A percentile compares a stretch with the other conserved stretches of the same genome.
Conservation (phyloP, 805 yeast genomes). For the Yarrowia porcina region DNA sequence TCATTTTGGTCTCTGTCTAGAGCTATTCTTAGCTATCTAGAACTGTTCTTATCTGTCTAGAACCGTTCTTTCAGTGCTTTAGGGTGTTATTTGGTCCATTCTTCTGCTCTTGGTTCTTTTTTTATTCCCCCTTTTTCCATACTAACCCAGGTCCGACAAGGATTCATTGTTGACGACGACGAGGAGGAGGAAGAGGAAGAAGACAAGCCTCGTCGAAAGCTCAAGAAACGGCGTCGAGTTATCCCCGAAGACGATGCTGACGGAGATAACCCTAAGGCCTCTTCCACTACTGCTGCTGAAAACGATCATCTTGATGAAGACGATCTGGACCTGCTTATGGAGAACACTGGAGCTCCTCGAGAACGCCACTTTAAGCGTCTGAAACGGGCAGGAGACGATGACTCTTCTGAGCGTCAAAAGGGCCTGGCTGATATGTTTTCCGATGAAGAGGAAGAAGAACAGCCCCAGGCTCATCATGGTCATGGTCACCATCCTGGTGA, state of each 20-base stretch:
- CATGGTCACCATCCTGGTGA: constrained; percentile 24
- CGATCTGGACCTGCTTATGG: constrained; percentile 87
- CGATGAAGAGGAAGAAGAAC: constrained; percentile 49
- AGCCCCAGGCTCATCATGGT: too few relatives aligned
- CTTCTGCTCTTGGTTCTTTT: too few relatives aligned
- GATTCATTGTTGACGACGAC: constrained; percentile 91
- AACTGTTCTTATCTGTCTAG: too few relatives aligned
- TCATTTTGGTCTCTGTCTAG: too few relatives aligned
- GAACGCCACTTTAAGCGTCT: constrained; percentile 68
- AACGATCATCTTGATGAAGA: constrained; percentile 69
- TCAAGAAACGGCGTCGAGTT: constrained; percentile 31
- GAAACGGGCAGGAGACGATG: constrained; percentile 62
- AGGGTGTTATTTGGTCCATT: too few relatives aligned
- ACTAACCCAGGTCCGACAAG: constrained; percentile 60
- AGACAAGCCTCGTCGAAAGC: constrained; percentile 33
- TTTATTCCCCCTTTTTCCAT: neutral
- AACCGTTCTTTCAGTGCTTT: too few relatives aligned
- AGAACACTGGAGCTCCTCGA: constrained; percentile 63
- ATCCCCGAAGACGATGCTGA: constrained; percentile 18
- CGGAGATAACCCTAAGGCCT: too few relatives aligned
- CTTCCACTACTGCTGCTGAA: constrained; percentile 6
- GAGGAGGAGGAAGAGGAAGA: constrained; percentile 61
- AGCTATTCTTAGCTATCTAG: too few relatives aligned
- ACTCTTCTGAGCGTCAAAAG: constrained; percentile 34
- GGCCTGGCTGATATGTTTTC: constrained; percentile 69